Evolutionary conservation across 345 rosid species (phyloP), one percentile per base, ranked within the genome.

Genomic region (Clausena lansium): DNA sequence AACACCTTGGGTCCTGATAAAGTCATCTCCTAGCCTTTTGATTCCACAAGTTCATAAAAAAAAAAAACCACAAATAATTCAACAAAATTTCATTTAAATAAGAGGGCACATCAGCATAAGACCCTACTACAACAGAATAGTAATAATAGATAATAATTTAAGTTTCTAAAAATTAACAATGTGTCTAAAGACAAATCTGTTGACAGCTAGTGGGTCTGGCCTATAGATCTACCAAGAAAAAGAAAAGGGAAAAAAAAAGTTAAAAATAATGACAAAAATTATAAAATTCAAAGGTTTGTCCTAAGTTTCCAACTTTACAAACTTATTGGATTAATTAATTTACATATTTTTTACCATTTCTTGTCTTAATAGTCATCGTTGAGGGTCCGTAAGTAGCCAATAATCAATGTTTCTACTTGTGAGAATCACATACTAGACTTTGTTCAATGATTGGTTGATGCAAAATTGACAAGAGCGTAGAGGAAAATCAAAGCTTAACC

Each of bases 201-300:
- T 45, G 54, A 68, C 32, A 10, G 75, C 65, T 58, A 57, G 66
- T 72, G 76, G 66, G 35, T 55, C 74, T 9, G 9, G 62, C 39
- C 41, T 9, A 0, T 7, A 32, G 8, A 30, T 13, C 25, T 47
- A 7, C 27, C 32, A 17, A 67, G 19, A 67, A 67, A 38, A 67
- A 38, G 10, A 7, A 15, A 30, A 32, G 0, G 10, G 4, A 0
- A 1, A 67, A 39, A n/a, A n/a, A 24, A 2, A 0, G 55, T 39
- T 28, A n/a, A 38, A n/a, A 22, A 20, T 22, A 2, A 9, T 38
- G 2, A 1, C 19, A 5, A 22, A n/a, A 67, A 24, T n/a, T 24
- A 19, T 35, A 20, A 38, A 66, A 67, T 10, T 20, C 1, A 67
- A 68, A 1, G 27, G 22, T 20, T 28, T 41, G 28, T 67, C 14